Evolutionary conservation across 805 yeast genomes (phyloP).

Genomic region (Candida koratica): DNA sequence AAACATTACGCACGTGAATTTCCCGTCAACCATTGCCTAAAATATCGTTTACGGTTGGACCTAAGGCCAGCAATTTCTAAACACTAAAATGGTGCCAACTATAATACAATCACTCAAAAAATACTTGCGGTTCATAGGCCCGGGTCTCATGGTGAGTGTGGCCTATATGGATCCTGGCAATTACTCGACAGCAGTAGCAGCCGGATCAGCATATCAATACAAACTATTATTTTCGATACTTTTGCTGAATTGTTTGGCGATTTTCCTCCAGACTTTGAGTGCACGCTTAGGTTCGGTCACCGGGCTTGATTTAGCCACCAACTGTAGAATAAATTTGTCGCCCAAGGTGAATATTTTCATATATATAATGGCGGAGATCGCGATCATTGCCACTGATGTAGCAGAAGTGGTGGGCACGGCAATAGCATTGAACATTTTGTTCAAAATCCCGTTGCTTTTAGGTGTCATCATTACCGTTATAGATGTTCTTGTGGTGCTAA

Average conservation of each 20-base stretch:
- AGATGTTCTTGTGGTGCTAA: conserved; percentile 73
- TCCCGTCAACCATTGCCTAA: too few species aligned
- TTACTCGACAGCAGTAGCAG: conserved; percentile 82
- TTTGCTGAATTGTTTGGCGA: conserved; percentile 79
- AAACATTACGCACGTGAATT: too few species aligned
- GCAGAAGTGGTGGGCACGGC: conserved; percentile 96
- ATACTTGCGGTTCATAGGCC: conserved; percentile 59
- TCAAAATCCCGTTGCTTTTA: conserved; percentile 63
- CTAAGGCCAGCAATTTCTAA: too few species aligned
- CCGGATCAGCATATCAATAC: conserved; percentile 79
- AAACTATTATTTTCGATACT: conserved; percentile 68
- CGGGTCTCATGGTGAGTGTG: conserved; percentile 83
- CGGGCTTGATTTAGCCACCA: conserved; percentile 82
- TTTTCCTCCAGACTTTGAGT: conserved; percentile 75
- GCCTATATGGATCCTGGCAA: conserved; percentile 96
- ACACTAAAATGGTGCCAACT: neutral
- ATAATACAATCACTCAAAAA: conserved; percentile 10
- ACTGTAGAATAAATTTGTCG: conserved; percentile 71
- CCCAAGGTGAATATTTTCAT: conserved; percentile 57
- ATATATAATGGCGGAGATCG: conserved; percentile 74
- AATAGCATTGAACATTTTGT: conserved; percentile 72
- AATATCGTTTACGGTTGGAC: too few species aligned
- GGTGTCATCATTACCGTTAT: conserved; percentile 80
- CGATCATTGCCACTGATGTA: conserved; percentile 87
- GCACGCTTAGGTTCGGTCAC: conserved; percentile 86